Percentiles rank a stretch among this genome's conserved stretches.
Evolutionary conservation across 768 basidiomycete species (phyloP).

Genomic region (Leccinum rimulosum): DNA sequence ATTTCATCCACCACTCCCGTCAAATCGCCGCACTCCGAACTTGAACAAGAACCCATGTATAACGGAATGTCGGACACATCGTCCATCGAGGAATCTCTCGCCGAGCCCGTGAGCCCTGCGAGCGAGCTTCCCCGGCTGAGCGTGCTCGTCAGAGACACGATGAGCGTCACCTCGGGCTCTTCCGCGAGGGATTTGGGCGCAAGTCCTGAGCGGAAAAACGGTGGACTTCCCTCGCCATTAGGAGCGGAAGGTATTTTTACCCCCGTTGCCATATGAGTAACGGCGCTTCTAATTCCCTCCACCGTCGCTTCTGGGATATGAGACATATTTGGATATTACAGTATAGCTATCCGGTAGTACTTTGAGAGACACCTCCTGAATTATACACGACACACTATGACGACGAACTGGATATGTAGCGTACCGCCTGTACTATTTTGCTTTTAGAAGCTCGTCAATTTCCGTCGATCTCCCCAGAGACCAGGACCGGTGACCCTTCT

Average conservation of each 20-base stretch:
- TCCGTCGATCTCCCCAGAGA: constrained; percentile 11
- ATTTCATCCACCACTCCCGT: constrained; percentile 43
- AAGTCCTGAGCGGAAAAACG: constrained; percentile 30
- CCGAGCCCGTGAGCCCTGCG: constrained; percentile 33
- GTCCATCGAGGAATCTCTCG: constrained; percentile 36
- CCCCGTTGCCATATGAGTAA: constrained; percentile 30
- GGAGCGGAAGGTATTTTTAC: constrained; percentile 20
- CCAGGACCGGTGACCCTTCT: background rate
- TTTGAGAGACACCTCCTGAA: constrained; percentile 2
- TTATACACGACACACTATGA: constrained; percentile 8
- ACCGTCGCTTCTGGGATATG: constrained; percentile 5
- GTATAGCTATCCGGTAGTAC: constrained; percentile 8
- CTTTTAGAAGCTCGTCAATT: constrained; percentile 23
- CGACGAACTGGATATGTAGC: constrained; percentile 20
- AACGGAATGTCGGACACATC: constrained; percentile 35
- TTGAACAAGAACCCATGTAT: constrained; percentile 25
- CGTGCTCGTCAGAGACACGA: constrained; percentile 32
- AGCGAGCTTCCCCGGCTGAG: constrained; percentile 27
- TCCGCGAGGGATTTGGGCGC: constrained; percentile 25
- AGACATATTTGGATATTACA: constrained; percentile 16
- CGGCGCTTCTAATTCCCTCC: constrained; percentile 18
- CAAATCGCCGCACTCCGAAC: constrained; percentile 25
- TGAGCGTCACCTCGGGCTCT: constrained; percentile 25
- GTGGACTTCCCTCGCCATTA: constrained; percentile 10
- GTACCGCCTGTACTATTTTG: constrained; percentile 27